phyloP scores from a whole-genome alignment of 345 rosid species.

The Conringia planisiliqua region DNA sequence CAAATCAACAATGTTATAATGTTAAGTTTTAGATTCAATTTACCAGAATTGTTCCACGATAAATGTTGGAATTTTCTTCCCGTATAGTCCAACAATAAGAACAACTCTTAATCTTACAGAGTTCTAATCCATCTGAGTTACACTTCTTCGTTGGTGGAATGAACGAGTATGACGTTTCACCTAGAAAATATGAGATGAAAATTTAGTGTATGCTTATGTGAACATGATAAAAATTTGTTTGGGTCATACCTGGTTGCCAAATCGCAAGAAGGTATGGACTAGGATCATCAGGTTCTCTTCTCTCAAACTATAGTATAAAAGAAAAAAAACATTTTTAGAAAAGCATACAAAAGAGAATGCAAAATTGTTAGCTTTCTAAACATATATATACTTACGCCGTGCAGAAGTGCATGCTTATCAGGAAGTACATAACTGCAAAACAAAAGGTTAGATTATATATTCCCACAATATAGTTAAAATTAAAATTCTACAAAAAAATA shows the following conservation, averaged over 20 bases:
- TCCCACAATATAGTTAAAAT: background rate
- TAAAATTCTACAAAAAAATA: background rate
- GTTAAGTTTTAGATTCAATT: background rate
- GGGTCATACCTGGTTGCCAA: conserved; percentile 53
- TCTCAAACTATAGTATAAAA: conserved; percentile 40
- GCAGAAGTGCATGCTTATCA: conserved; percentile 44
- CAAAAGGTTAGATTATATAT: background rate
- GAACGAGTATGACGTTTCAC: conserved; percentile 40
- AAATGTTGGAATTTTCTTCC: conserved; percentile 24
- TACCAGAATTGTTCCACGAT: conserved; percentile 68
- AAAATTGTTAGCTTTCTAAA: background rate
- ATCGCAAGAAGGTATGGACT: conserved; percentile 57
- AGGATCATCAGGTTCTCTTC: conserved; percentile 45
- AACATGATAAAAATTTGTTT: background rate
- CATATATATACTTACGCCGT: conserved; percentile 35
- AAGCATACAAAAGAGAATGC: background rate
- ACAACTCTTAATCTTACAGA: conserved; percentile 39
- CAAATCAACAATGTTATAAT: background rate
- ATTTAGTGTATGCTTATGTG: background rate
- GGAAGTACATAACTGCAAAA: conserved; percentile 60
- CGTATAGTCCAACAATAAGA: conserved; percentile 31
- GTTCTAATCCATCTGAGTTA: conserved; percentile 24
- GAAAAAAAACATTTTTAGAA: background rate
- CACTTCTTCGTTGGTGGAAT: conserved; percentile 37
- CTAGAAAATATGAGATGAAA: conserved; percentile 19